A percentile compares a stretch with the other conserved stretches of the same genome.
phyloP scores from a whole-genome alignment of 2,329 filamentous ascomycete species.

The Allantophomopsis cytisporea region DNA sequence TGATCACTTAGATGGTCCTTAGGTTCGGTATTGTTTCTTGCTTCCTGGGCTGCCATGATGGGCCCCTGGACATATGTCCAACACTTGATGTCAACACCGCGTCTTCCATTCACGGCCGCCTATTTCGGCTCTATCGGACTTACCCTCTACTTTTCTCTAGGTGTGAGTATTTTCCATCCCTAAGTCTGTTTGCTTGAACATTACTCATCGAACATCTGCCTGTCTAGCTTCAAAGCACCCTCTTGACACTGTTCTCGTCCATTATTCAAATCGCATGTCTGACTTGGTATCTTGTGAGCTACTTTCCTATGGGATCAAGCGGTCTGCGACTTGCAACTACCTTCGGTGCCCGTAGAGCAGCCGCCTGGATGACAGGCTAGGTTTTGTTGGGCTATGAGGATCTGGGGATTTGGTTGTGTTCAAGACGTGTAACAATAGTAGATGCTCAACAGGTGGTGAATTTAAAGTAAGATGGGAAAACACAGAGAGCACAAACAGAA shows the following conservation, averaged over 20 bases:
- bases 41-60: constrained; percentile 90
- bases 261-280: constrained; percentile 74
- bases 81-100: constrained; percentile 72
- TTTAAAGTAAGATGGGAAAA: too few species aligned
- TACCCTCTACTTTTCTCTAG: constrained; percentile 84
- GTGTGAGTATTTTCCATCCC: constrained; percentile 46
- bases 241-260: constrained; percentile 75
- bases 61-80: constrained; percentile 71
- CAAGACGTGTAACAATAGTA: background rate
- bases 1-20: constrained; percentile 69
- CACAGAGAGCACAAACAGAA: too few species aligned
- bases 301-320: constrained; percentile 92
- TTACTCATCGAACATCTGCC: constrained; percentile 2
- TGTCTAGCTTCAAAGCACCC: constrained; percentile 62
- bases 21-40: constrained; percentile 78
- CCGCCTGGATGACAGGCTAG: constrained; percentile 76
- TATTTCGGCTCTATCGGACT: constrained; percentile 90
- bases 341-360: constrained; percentile 73
- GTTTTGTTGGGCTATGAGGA: background rate
- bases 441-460: background rate
- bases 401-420: background rate
- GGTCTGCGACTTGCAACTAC: constrained; percentile 76
- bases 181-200: too few species aligned
- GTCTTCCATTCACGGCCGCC: constrained; percentile 82
- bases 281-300: constrained; percentile 89